Evolutionary conservation across 2,329 filamentous ascomycete genomes (phyloP), one percentile per base, ranked within the genome.

Genomic region (Fusarium ambrosium): DNA sequence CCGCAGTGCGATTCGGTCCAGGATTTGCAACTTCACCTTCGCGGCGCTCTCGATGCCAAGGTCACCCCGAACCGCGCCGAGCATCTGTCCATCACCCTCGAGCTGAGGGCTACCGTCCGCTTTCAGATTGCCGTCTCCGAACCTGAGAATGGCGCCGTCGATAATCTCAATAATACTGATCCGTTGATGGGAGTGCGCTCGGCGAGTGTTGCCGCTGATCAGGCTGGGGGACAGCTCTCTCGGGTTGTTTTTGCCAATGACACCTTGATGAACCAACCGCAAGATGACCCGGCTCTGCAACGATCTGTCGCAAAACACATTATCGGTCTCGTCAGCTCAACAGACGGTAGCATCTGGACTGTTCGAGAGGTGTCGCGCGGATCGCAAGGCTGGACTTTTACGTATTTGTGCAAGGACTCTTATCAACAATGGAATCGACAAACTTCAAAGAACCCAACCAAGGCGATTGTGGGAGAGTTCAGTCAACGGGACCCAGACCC

Each of bases 351-450:
- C 72, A 80, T 79, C 1, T 91, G 89, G 89, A 78, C 76, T 3
- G 79, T 87, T 32, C 82, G 86, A 22, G 82, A 86, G 20, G 82
- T 88, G 22, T 84, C 85, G 27, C 82, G 85, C 16, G 82, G 79
- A 9, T 71, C 84, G 0, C 85, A 88, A 53, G 88, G 89, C 6
- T 90, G 89, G 89, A 84, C 82, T 1, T 87, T 91, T 64, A 85
- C 83, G 4, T 91, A 89, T 71, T 80, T 85, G 20, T 91, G 89
- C 82, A 87, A 85, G 67, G 83, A 87, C 70, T 91, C 89, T 3
- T 81, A 84, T 48, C 84, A 86, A 70, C 83, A 84, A 39, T 91
- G 89, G 89, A 83, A 79, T 41, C 85, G 85, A 22, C 85, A 87
- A 71, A 82, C 85, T 70, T 80, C 82, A 7, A 88, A 87, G 77